Evolutionary conservation across 1,284 basidiomycete genomes (phyloP).

Genomic region (Pterula multifida): DNA sequence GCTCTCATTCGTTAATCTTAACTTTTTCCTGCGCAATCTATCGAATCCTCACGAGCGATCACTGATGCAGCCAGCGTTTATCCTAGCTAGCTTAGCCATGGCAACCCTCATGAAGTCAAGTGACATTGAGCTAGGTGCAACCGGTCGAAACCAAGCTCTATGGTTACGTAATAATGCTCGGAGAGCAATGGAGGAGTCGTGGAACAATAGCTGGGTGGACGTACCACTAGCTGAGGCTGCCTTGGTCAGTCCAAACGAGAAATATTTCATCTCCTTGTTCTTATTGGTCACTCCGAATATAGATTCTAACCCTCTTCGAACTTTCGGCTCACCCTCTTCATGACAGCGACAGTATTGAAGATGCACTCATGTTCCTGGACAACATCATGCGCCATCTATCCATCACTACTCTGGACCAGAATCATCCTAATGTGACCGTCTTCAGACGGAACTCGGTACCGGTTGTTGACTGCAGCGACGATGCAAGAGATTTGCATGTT

Average conservation of each 20-base stretch:
- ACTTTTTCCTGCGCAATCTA: slow-evolving; percentile 40
- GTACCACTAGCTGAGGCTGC: slow-evolving; percentile 59
- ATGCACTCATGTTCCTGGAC: slow-evolving; percentile 47
- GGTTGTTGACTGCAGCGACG: slow-evolving; percentile 18
- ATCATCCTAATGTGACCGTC: slow-evolving; percentile 37
- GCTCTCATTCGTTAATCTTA: slow-evolving; percentile 53
- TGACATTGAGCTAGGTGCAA: slow-evolving; percentile 39
- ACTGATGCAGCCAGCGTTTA: slow-evolving; percentile 55
- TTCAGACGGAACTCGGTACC: slow-evolving; percentile 39
- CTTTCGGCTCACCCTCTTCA: slow-evolving; percentile 58
- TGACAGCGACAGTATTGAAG: slow-evolving; percentile 36
- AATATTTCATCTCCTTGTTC: slow-evolving; percentile 1
- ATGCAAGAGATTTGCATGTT: slow-evolving; percentile 15
- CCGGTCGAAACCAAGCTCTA: slow-evolving; percentile 39
- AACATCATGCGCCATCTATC: slow-evolving; percentile 41
- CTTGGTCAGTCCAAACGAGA: slow-evolving; percentile 34
- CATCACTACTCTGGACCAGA: slow-evolving; percentile 43
- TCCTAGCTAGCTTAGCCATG: slow-evolving; percentile 56
- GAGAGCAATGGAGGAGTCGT: slow-evolving; percentile 36
- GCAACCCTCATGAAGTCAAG: slow-evolving; percentile 66
- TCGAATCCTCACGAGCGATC: slow-evolving; percentile 34
- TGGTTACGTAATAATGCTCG: slow-evolving; percentile 45
- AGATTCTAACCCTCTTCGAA: slow-evolving; percentile 69
- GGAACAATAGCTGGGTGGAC: slow-evolving; percentile 41
- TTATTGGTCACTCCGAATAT: not conserved